phyloP scores from a whole-genome alignment of 257 asterid species.

The Knoxia roxburghii region DNA sequence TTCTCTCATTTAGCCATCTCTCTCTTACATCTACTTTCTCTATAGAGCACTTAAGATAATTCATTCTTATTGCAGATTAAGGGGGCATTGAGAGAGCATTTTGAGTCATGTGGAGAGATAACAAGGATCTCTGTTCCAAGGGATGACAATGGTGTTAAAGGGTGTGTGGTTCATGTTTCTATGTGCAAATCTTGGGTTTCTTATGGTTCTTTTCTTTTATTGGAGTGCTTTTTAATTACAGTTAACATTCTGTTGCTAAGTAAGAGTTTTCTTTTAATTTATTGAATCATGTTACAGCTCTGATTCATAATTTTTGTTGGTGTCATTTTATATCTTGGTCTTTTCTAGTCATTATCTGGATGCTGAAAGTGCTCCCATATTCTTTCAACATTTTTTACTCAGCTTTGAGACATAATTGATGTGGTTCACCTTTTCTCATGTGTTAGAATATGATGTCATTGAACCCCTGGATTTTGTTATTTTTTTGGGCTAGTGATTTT shows the following conservation, averaged over 20 bases:
- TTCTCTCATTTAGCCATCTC: neutral
- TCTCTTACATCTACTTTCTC: neutral
- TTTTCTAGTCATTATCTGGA: too few relatives aligned
- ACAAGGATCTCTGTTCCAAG: slow-evolving; percentile 50
- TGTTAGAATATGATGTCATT: neutral
- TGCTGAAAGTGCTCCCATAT: too few relatives aligned
- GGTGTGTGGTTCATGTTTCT: slow-evolving; percentile 32
- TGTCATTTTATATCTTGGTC: neutral
- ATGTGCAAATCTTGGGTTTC: neutral
- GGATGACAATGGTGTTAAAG: slow-evolving; percentile 60
- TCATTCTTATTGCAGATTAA: slow-evolving; percentile 42
- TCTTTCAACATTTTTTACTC: neutral
- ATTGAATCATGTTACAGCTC: too few relatives aligned
- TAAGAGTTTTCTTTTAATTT: neutral
- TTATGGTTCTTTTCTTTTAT: too few relatives aligned
- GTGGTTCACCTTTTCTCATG: neutral
- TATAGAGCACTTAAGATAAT: neutral
- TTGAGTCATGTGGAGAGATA: slow-evolving; percentile 73
- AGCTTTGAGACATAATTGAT: neutral
- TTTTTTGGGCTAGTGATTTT: too few relatives aligned
- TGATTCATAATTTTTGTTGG: too few relatives aligned
- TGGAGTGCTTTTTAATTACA: too few relatives aligned
- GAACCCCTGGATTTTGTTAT: neutral
- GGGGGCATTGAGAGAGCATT: slow-evolving; percentile 55
- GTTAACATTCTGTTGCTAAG: neutral